Evolutionary conservation across 169 alveolate species (phyloP).

Genomic region (Miamiensis avidus): DNA sequence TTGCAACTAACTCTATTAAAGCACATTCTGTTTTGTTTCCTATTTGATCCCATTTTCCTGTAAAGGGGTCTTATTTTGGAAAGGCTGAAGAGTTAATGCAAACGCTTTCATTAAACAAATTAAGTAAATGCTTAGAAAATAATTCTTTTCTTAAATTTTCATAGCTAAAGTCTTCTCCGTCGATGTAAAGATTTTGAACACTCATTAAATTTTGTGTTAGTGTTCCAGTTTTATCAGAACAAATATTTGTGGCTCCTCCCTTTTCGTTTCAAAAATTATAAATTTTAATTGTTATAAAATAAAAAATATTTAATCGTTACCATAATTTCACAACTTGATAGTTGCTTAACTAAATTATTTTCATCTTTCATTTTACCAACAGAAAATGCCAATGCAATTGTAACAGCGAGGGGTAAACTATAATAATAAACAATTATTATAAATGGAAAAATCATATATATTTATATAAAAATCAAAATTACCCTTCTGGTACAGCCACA

Average conservation of each 20-base stretch:
- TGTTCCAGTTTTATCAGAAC: conserved; percentile 77
- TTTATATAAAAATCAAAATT: too few species aligned
- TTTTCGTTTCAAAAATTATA: too few species aligned
- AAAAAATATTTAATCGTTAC: neutral
- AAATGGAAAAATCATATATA: too few species aligned
- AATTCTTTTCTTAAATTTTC: conserved; percentile 8
- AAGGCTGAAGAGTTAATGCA: conserved; percentile 28
- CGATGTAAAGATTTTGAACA: conserved; percentile 26
- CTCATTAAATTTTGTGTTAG: conserved; percentile 67
- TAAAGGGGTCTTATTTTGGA: neutral
- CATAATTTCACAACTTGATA: conserved; percentile 75
- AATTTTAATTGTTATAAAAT: too few species aligned
- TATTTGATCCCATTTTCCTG: conserved; percentile 11
- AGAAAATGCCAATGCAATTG: conserved; percentile 49
- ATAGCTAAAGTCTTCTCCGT: conserved; percentile 21
- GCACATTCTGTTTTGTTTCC: conserved; percentile 56
- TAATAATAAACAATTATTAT: too few species aligned
- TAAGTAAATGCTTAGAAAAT: neutral
- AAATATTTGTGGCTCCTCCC: conserved; percentile 78
- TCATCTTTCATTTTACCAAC: conserved; percentile 62
- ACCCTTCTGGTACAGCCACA: conserved; percentile 86
- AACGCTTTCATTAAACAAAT: conserved; percentile 17
- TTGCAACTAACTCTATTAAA: conserved; percentile 40
- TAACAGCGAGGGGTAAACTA: conserved; percentile 85
- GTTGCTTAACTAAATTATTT: conserved; percentile 50